Conservation (phyloP, 148 eudicot species). For the Oxyria digyna region DNA sequence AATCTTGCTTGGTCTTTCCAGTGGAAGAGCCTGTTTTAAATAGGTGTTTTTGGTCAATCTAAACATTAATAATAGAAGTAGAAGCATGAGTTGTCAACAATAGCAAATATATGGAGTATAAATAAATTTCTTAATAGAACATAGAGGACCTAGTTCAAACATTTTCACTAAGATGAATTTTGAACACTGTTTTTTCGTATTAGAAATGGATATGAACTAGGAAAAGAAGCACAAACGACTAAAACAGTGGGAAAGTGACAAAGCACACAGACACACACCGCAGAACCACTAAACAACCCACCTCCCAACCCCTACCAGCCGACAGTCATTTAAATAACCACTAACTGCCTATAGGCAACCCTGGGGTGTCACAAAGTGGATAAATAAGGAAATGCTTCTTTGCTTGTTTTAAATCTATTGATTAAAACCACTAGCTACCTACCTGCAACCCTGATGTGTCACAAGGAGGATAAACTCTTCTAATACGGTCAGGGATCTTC, state of each 20-base stretch:
- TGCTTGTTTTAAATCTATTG: not conserved
- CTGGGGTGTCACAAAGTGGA: too few relatives aligned
- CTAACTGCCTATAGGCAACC: not conserved
- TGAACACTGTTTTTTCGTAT: not conserved
- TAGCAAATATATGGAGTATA: not conserved
- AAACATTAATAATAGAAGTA: not conserved
- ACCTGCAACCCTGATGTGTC: slow-evolving; percentile 95
- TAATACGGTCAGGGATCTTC: slow-evolving; percentile 61
- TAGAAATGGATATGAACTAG: not conserved
- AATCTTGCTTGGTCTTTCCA: slow-evolving; percentile 43
- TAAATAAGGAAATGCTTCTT: not conserved
- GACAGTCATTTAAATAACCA: not conserved
- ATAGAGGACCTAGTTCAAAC: not conserved
- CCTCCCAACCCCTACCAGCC: not conserved
- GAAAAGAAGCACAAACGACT: not conserved
- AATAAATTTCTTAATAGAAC: not conserved
- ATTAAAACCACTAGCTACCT: slow-evolving; percentile 11
- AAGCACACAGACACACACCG: not conserved
- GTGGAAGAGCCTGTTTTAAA: slow-evolving; percentile 51
- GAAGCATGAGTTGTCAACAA: not conserved
- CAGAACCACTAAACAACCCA: not conserved
- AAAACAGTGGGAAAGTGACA: not conserved
- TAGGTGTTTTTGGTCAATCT: not conserved
- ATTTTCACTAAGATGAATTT: not conserved
- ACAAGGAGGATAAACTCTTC: slow-evolving; percentile 91